A percentile compares a stretch with the other conserved stretches of the same genome.
Evolutionary conservation across 164 flowering plant genomes (phyloP).

Genomic region (Aristolochia fimbriata): DNA sequence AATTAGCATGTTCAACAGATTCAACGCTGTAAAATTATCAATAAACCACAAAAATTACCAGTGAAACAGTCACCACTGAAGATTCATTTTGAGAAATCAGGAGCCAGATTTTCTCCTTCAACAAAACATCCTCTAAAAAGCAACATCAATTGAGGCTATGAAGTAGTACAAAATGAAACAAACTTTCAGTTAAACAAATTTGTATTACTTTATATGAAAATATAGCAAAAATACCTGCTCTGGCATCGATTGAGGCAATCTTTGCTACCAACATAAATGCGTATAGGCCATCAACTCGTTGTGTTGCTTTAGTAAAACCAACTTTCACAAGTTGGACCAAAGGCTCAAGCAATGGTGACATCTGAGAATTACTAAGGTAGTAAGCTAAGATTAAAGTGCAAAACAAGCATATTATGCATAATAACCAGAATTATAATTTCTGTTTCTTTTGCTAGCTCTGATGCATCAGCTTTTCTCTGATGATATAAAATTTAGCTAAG

Average conservation of each 20-base stretch:
- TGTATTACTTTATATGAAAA: neutral
- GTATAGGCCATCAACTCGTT: constrained; percentile 90
- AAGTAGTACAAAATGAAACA: neutral
- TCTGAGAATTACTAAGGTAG: constrained; percentile 20
- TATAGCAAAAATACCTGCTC: constrained; percentile 47
- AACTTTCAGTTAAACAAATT: neutral
- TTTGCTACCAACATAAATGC: constrained; percentile 57
- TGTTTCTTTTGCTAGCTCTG: neutral
- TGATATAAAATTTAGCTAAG: no score
- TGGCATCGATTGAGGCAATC: constrained; percentile 69
- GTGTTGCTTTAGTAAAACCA: constrained; percentile 84
- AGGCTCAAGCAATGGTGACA: constrained; percentile 64
- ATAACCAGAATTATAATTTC: neutral
- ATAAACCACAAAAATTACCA: constrained; percentile 32
- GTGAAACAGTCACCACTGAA: constrained; percentile 51
- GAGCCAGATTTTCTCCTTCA: constrained; percentile 84
- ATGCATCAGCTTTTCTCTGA: no score
- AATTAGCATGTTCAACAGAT: neutral
- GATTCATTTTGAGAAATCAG: constrained; percentile 82
- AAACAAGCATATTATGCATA: constrained; percentile 4
- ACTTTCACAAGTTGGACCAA: constrained; percentile 83
- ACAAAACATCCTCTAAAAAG: constrained; percentile 56
- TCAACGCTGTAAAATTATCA: neutral
- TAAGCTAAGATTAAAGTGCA: neutral
- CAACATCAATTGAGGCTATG: constrained; percentile 3